phyloP scores from a whole-genome alignment of 176 grass and related monocot species.

The Saccharum spontaneum region DNA sequence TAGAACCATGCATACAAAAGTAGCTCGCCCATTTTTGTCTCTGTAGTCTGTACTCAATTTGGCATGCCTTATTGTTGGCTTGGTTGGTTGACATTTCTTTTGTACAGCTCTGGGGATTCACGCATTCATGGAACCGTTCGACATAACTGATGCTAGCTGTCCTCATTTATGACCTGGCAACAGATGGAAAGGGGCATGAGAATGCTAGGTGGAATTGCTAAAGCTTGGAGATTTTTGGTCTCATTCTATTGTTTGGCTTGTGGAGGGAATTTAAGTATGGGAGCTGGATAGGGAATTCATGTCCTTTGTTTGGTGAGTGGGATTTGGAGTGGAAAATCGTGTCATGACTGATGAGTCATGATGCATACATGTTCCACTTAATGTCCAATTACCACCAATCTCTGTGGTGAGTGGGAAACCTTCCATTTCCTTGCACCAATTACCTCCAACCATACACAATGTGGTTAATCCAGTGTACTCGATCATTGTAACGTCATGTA shows the following conservation, averaged over 20 bases:
- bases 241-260: background rate
- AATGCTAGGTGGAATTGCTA: background rate
- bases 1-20: no score
- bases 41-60: background rate
- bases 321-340: background rate
- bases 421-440: background rate
- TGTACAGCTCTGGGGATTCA: constrained; percentile 40
- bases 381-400: background rate
- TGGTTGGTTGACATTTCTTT: background rate
- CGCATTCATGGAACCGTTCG: constrained; percentile 24
- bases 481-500: background rate
- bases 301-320: background rate
- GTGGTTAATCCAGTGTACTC: background rate
- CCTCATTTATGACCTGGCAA: background rate
- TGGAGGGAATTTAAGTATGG: background rate
- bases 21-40: background rate
- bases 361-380: background rate
- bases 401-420: background rate
- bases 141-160: background rate
- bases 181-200: background rate
- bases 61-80: background rate
- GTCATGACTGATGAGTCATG: background rate
- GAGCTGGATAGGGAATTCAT: background rate
- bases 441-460: background rate
- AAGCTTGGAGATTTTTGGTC: background rate